Percentiles rank a stretch among this genome's conserved stretches.
Evolutionary conservation across 2,329 filamentous ascomycete species (phyloP).

Genomic region (Trichoderma gracile): DNA sequence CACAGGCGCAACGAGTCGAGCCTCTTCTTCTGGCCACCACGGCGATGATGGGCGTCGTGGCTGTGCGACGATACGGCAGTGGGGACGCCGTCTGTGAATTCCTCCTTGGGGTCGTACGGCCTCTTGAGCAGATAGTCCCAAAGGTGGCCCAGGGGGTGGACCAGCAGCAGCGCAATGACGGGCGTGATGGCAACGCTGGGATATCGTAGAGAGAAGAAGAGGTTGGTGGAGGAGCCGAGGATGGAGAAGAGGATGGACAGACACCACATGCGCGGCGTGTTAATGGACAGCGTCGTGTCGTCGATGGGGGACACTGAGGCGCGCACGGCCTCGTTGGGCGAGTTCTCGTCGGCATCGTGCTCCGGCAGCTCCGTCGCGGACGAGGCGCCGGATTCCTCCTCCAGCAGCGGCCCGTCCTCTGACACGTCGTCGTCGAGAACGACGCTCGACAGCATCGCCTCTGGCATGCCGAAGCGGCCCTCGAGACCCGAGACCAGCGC

Average conservation of each 20-base stretch:
- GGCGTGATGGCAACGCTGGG: constrained; percentile 87
- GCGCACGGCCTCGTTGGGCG: constrained; percentile 75
- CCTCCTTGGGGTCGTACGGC: constrained; percentile 51
- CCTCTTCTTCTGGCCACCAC: constrained; percentile 2
- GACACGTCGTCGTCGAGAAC: constrained; percentile 40
- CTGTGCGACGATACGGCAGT: constrained; percentile 28
- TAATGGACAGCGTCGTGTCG: constrained; percentile 76
- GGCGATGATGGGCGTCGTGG: background rate
- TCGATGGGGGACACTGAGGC: constrained; percentile 77
- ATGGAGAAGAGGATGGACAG: constrained; percentile 79
- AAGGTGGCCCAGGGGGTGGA: constrained; percentile 77
- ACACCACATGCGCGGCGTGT: constrained; percentile 84
- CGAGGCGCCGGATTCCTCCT: constrained; percentile 39
- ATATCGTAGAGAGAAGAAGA: constrained; percentile 89
- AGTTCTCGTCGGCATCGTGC: constrained; percentile 64
- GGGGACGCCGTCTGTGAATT: constrained; percentile 53
- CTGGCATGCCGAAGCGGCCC: constrained; percentile 53
- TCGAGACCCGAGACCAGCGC: constrained; percentile 56
- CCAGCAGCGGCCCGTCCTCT: constrained; percentile 40
- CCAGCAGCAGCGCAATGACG: constrained; percentile 81
- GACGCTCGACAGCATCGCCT: constrained; percentile 49
- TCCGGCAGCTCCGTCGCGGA: constrained; percentile 47
- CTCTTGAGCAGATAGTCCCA: constrained; percentile 76
- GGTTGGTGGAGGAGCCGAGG: constrained; percentile 77
- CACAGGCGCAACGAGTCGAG: constrained; percentile 58